phyloP scores from a whole-genome alignment of 148 eudicot species.

The Amaranthus palmeri region DNA sequence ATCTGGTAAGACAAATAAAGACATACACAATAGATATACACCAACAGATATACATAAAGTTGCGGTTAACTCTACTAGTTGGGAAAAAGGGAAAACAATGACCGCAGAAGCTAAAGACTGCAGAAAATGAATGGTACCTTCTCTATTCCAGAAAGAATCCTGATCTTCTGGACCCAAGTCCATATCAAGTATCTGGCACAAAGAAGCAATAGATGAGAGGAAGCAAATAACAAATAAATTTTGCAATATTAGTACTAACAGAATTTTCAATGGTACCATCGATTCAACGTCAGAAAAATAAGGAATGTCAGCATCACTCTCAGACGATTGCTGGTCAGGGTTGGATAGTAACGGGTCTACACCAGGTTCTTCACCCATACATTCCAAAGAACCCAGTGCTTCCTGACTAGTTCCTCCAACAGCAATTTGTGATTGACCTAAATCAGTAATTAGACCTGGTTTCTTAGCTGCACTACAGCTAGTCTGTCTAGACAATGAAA shows the following conservation, averaged over 20 bases:
- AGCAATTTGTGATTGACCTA: constrained; percentile 18
- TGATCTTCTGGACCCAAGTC: constrained; percentile 64
- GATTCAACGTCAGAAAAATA: constrained; percentile 42
- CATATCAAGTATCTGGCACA: constrained; percentile 75
- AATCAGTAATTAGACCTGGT: constrained; percentile 21
- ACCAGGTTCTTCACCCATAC: constrained; percentile 20
- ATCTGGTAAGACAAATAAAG: neutral
- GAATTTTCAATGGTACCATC: constrained; percentile 27
- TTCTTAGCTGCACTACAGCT: constrained; percentile 18
- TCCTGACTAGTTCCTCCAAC: constrained; percentile 21
- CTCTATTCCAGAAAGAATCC: constrained; percentile 33
- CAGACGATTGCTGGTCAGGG: constrained; percentile 29
- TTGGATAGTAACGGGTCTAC: constrained; percentile 23
- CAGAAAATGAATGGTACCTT: constrained; percentile 35
- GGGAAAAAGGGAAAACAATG: neutral
- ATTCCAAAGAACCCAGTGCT: constrained; percentile 20
- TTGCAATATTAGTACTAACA: neutral
- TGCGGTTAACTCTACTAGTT: neutral
- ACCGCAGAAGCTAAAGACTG: neutral
- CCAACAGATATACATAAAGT: neutral
- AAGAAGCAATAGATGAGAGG: constrained; percentile 19
- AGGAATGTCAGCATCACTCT: constrained; percentile 38
- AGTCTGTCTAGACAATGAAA: constrained; percentile 14
- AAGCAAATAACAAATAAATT: neutral
- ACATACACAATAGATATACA: neutral